Evolutionary conservation across 2,329 filamentous ascomycete species (phyloP).

Genomic region (Lojkania enalia): DNA sequence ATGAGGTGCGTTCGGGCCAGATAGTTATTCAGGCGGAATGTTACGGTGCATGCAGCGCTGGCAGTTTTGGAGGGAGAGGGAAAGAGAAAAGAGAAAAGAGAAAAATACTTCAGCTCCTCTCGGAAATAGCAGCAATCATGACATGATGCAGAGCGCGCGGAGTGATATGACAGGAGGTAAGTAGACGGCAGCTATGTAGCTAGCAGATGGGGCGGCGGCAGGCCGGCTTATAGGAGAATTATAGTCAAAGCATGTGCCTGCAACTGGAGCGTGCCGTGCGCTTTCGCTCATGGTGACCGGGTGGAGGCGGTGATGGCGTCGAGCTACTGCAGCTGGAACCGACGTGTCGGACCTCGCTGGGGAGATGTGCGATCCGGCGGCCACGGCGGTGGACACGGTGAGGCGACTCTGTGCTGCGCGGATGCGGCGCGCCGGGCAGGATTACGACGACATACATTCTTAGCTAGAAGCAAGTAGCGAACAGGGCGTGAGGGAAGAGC

Average conservation of each 20-base stretch:
- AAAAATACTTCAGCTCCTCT: neutral
- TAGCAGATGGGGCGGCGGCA: too few relatives aligned
- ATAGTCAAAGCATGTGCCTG: too few relatives aligned
- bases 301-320: conserved; percentile 1
- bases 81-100: neutral
- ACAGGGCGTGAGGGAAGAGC: too few relatives aligned
- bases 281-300: neutral
- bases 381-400: neutral
- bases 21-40: conserved; percentile 12
- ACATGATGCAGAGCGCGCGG: too few relatives aligned
- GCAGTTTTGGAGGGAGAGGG: neutral
- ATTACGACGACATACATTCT: too few relatives aligned
- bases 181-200: too few relatives aligned
- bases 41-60: conserved; percentile 3
- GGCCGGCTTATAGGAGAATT: too few relatives aligned
- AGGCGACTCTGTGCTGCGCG: neutral
- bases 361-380: neutral
- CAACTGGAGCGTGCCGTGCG: too few relatives aligned
- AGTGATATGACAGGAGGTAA: too few relatives aligned
- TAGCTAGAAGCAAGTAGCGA: too few relatives aligned
- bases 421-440: too few relatives aligned
- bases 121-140: neutral
- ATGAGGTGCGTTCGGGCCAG: neutral
- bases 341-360: neutral
- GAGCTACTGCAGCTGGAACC: conserved; percentile 2